Conservation (phyloP, 192 early-diverging fungal species). For the Backusella tuberculispora region DNA sequence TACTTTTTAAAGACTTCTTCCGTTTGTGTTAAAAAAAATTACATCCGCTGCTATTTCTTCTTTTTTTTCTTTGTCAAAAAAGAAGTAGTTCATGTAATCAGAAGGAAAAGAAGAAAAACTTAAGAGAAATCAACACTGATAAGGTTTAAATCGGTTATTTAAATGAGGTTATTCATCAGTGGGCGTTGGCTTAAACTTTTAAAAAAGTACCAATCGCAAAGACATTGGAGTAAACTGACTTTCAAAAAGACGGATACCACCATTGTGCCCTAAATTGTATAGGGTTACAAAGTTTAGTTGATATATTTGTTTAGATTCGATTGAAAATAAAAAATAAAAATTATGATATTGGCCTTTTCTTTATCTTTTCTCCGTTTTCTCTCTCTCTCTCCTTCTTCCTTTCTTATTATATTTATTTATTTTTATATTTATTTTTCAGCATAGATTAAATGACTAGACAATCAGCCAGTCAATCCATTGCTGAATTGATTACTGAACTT, state of each 20-base stretch:
- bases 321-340: slow-evolving; percentile 8
- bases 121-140: background rate
- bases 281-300: background rate
- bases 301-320: slow-evolving; percentile 11
- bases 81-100: too few species aligned
- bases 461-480: slow-evolving; percentile 21
- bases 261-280: background rate
- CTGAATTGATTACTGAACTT: slow-evolving; percentile 32
- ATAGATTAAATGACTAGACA: background rate
- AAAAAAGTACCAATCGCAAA: background rate
- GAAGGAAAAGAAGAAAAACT: background rate
- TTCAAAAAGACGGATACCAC: slow-evolving; percentile 5
- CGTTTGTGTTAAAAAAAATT: background rate
- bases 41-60: background rate
- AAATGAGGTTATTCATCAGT: background rate
- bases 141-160: background rate
- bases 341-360: background rate
- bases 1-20: background rate
- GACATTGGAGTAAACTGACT: background rate
- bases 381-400: background rate
- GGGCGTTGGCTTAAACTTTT: background rate
- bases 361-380: background rate
- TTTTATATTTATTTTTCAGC: background rate
- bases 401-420: background rate
- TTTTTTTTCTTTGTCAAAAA: background rate